Base-by-base conservation (phyloP, 495 filamentous ascomycete genomes). In the Mycothermus thermophilus region DNA sequence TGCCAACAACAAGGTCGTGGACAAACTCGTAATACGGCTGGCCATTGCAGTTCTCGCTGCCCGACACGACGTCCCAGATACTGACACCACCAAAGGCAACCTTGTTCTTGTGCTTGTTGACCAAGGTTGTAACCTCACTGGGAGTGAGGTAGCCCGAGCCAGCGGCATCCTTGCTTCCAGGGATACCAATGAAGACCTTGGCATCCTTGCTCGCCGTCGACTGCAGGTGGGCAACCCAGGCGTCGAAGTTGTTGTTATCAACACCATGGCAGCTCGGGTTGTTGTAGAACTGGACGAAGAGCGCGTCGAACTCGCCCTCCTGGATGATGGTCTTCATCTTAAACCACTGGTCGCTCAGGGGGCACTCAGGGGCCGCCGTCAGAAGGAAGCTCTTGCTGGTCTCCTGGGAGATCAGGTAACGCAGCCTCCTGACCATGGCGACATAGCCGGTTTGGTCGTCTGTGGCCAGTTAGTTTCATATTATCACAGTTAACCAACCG, bases 221-320 rank as follows among this genome's bases (percentile, higher is more conserved):
- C 1, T 60, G 50, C 18, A 78, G 63, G 55, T 71, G 74, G 9
- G 47, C 46, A 33, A 72, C 75, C 78, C 78, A 81, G 16, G 51
- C 58, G 20, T 67, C 51, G 46, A 77, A 80, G 57, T 80, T 79
- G 57, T 73, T 39, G 11, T 47, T 38, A 10, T 24, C 2, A 13
- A 53, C 47, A n/a, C 60, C 66, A 8, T 70, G 53, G 38, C 76
- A 76, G 41, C 59, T 63, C 6, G 50, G 63, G 62, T 80, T 79
- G 67, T 83, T 77, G 62, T 81, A 80, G 60, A 80, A 81, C 51
- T 80, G 77, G 13, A 80, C 62, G 51, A 70, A 82, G n/a, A 81
- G 56, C 17, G 68, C 69, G 43, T 82, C 77, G 32, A 80, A 72
- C 4, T 47, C 34, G 9, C 64, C 56, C 2, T 58, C 51, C 31